A percentile compares a stretch with the other conserved stretches of the same genome.
Evolutionary conservation across 805 yeast genomes (phyloP).

Genomic region (Yamadazyma philogaea): DNA sequence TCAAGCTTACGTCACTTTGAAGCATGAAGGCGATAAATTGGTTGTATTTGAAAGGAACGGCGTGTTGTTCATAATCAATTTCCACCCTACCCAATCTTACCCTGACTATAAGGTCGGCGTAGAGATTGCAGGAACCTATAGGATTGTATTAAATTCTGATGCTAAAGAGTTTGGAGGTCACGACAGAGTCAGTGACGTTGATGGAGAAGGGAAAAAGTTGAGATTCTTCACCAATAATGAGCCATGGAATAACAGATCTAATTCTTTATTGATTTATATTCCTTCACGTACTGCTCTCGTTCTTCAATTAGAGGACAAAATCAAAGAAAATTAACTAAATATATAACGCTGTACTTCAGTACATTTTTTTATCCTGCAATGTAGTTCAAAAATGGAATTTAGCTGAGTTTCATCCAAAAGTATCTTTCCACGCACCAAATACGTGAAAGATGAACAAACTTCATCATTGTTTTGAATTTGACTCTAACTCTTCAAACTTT

Average conservation of each 20-base stretch:
- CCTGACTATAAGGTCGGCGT: conserved; percentile 91
- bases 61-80: conserved; percentile 80
- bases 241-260: conserved; percentile 75
- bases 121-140: conserved; percentile 72
- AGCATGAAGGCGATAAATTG: conserved; percentile 86
- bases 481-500: conserved; percentile 22
- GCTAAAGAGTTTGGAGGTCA: conserved; percentile 76
- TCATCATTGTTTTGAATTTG: too few relatives aligned
- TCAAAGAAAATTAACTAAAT: conserved; percentile 7
- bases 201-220: conserved; percentile 38
- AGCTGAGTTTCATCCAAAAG: too few relatives aligned
- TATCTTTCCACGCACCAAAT: too few relatives aligned
- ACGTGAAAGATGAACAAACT: too few relatives aligned
- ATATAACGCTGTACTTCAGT: too few relatives aligned
- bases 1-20: conserved; percentile 81
- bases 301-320: conserved; percentile 31
- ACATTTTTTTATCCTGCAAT: too few relatives aligned
- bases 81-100: conserved; percentile 81
- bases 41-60: conserved; percentile 87
- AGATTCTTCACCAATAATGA: conserved; percentile 69
- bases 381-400: too few relatives aligned
- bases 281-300: conserved; percentile 65
- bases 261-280: conserved; percentile 72
- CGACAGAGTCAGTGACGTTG: conserved; percentile 50
- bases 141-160: conserved; percentile 74